Base-by-base conservation (phyloP, 2,329 filamentous ascomycete genomes). In the Nothophoma quercina region DNA sequence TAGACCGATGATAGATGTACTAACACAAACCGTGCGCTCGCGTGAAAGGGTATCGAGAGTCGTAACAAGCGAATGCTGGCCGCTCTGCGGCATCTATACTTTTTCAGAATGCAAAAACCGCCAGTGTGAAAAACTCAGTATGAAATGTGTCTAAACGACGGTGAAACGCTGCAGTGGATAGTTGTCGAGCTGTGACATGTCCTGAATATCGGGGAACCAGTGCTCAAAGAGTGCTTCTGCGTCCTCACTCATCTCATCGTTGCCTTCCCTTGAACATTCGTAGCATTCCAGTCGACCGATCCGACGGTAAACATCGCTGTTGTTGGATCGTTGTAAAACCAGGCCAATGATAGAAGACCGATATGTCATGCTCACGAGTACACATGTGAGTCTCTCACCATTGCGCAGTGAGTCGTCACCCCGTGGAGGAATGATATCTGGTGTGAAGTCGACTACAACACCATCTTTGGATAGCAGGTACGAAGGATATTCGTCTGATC, bases 211-310 rank as follows among this genome's bases (percentile, higher is more conserved):
- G 0, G 71, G 69, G 32, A 73, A 74, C 71, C 71, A 74, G 23
- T 70, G 61, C 32, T 61, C 62, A 43, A 74, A 72, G 13, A 74
- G 55, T 5, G 68, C 54, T 44, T 74, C 71, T 6, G 70, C 70
- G 39, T 74, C 71, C 45, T 73, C 68, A 18, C 65, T 67, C 58
- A 73, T 71, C 12, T 65, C 63, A 16, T 61, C 62, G 4, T 47
- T 59, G 10, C 45, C 62, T 41, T 69, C 65, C 16, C 45, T 55
- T 16, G 64, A 60, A 28, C 70, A 73, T 23, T 73, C 71, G 41
- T 73, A 74, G 55, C 69, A 73, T 48, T 74, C 71, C 23, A 74
- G 64, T 15, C 71, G 64, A 7, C 70, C 71, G 7, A 74, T 58
- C n/a, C 71, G 65, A 23, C 64, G 69, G 34, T 71, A 72, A 0